Evolutionary conservation across 176 grass and related monocot species (phyloP), one percentile per base, ranked within the genome.

Genomic region (Cymbopogon citratus): DNA sequence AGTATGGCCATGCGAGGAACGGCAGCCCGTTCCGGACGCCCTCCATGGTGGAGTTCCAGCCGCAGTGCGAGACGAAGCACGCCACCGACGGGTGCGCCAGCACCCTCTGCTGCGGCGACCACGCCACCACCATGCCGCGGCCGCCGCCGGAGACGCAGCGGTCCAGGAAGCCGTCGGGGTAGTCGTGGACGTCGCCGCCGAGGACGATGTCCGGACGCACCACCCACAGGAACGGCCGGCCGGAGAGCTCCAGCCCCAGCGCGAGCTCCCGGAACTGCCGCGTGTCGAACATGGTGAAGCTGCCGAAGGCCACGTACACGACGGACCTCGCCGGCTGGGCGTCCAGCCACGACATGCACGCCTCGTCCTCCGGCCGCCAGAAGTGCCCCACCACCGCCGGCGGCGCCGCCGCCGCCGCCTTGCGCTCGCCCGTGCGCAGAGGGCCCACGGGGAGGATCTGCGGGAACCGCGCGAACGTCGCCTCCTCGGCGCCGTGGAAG

Each of bases 31-130:
- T 87, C 5, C 76, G 35, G n/a, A 89, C 87, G 8, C 81, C 87
- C 34, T 89, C 87, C 41, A 85, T 73, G 38, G 87, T 89, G 12
- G 87, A 89, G 66, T 89, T 89, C 87, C 87, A 89, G 1, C 83
- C 87, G 44, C 87, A 82, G 78, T 82, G 87, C 40, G 87, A 82
- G 26, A 89, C 75, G 56, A 89, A 85, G 23, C 87, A 85, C 1
- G 54, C 83, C 35, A 89, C 63, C 2, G 87, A 68, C 0, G 67
- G 67, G 29, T 81, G 80, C 26, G 69, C 54, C 36, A 82, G 69
- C 54, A 82, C 80, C 26, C 12, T 4, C 69, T 71, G 67, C 80
- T 82, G 77, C 28, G 62, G 77, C 27, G 77, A 79, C 62, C 77
- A 79, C 19, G 62, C 27, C 0, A 66, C 77, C 62, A 79, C 19